phyloP scores from a whole-genome alignment of 768 basidiomycete genomes.

The Psilocybe tampanensis region DNA sequence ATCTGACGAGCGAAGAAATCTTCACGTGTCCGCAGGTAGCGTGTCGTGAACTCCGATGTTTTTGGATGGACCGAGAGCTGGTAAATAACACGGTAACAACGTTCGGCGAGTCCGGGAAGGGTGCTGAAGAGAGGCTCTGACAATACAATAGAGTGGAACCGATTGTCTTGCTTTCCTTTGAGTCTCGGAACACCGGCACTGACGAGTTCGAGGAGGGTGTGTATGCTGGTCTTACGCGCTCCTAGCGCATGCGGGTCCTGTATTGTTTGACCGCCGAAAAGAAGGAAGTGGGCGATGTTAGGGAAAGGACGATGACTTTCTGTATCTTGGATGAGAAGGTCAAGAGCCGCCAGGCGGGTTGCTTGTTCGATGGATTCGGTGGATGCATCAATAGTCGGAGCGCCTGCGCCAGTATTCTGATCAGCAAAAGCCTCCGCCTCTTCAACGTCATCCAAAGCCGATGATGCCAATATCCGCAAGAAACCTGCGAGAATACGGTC shows the following conservation, averaged over 20 bases:
- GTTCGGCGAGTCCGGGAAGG: conserved; percentile 82
- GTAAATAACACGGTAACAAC: conserved; percentile 79
- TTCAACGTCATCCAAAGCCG: conserved; percentile 63
- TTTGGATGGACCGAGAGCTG: conserved; percentile 87
- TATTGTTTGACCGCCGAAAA: conserved; percentile 75
- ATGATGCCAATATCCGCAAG: conserved; percentile 61
- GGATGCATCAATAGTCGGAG: conserved; percentile 51
- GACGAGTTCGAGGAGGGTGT: conserved; percentile 78
- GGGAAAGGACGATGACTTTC: conserved; percentile 63
- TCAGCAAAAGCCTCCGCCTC: conserved; percentile 62
- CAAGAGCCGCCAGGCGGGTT: conserved; percentile 75
- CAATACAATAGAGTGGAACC: conserved; percentile 23
- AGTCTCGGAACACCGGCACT: conserved; percentile 70
- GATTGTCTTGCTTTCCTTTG: conserved; percentile 45
- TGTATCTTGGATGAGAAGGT: conserved; percentile 81
- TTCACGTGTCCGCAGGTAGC: conserved; percentile 85
- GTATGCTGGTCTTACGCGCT: conserved; percentile 70
- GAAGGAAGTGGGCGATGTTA: conserved; percentile 85
- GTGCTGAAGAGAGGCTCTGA: conserved; percentile 58
- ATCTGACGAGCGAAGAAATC: conserved; percentile 90
- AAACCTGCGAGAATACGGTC: conserved; percentile 86
- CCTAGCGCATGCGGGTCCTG: conserved; percentile 80
- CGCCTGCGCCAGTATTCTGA: conserved; percentile 73
- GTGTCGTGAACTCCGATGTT: conserved; percentile 79
- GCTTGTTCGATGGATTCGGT: conserved; percentile 61